Evolutionary conservation across 768 basidiomycete genomes (phyloP), one percentile per base, ranked within the genome.

Genomic region (Trametes coccinea): DNA sequence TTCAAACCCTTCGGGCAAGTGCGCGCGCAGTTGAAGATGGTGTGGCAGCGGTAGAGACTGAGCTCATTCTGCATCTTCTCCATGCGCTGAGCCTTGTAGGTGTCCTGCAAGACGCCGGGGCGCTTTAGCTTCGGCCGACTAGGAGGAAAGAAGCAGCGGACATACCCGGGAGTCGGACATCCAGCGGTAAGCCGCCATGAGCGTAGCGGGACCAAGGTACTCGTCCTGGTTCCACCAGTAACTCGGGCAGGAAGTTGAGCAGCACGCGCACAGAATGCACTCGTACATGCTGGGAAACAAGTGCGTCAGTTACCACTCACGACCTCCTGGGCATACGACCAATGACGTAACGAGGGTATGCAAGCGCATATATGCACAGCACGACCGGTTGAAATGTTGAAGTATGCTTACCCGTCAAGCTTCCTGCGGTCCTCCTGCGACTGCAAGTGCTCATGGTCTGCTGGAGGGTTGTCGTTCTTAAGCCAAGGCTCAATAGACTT

Each of bases 181-280:
- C 96, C 96, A 98, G 67, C 95, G 82, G 77, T 98, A 97, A 0
- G 94, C 93, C 69, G 94, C 92, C 93, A 98, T 94, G 69, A 98
- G 79, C 0, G 95, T 95, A 1, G 96, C 96, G 5, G 96, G 96
- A 39, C 96, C 95, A 43, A 99, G 89, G 76, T 99, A 99, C 75
- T 94, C 91, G 72, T 98, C 95, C 77, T 95, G 93, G 78, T 98
- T 98, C 96, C 96, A 98, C 96, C 96, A 98, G 77, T 98, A 97
- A 33, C 89, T 91, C 4, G 96, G 96, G 83, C 96, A 99, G 46
- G 91, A 92, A 0, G 96, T 98, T 45, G 95, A 95, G 80, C 96
- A 99, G 78, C 97, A 98, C 2, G 96, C 93, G 70, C 93, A 95
- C 59, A 95, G 86, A 65, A 96, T 98, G 75, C 95, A 95, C 75